Percentiles rank a stretch among this genome's conserved stretches.
Evolutionary conservation across 306 rosid species (phyloP).

Genomic region (Vigna radiata): DNA sequence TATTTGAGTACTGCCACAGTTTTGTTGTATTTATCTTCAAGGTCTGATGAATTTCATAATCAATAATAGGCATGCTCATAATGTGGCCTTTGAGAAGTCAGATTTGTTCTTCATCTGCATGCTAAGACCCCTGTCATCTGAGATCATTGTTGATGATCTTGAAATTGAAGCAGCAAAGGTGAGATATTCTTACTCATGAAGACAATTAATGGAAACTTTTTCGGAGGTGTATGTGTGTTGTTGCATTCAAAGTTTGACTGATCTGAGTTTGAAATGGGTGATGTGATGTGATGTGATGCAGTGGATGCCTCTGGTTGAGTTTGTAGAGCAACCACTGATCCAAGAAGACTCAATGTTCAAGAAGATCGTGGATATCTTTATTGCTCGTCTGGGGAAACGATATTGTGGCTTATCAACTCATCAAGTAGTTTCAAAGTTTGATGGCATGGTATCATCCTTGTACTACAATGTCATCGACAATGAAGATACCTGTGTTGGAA

Average conservation of each 20-base stretch:
- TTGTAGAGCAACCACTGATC: conserved; percentile 80
- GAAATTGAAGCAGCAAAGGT: conserved; percentile 96
- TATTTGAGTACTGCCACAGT: not conserved
- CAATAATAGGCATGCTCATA: conserved; percentile 82
- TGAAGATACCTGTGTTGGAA: conserved; percentile 60
- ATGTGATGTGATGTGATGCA: conserved; percentile 44
- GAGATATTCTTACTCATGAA: conserved; percentile 21
- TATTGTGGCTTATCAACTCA: conserved; percentile 84
- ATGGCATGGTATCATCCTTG: conserved; percentile 74
- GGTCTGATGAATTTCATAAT: conserved; percentile 37
- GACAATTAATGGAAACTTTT: conserved; percentile 4
- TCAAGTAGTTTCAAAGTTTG: conserved; percentile 79
- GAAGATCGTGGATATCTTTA: conserved; percentile 73
- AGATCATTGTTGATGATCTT: conserved; percentile 71
- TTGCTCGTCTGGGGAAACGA: conserved; percentile 70
- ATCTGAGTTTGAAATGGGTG: conserved; percentile 21
- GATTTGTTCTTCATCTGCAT: conserved; percentile 96
- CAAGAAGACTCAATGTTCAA: conserved; percentile 88
- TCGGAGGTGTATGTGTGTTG: not conserved
- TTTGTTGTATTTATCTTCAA: conserved; percentile 3
- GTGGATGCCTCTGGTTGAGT: conserved; percentile 96
- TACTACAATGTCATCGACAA: conserved; percentile 72
- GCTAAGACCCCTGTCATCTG: conserved; percentile 76
- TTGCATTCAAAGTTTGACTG: not conserved
- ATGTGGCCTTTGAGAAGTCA: conserved; percentile 87